Percentiles rank a stretch among this genome's conserved stretches.
Evolutionary conservation across 495 filamentous ascomycete species (phyloP).

Genomic region (Aspergillus homomorphus): DNA sequence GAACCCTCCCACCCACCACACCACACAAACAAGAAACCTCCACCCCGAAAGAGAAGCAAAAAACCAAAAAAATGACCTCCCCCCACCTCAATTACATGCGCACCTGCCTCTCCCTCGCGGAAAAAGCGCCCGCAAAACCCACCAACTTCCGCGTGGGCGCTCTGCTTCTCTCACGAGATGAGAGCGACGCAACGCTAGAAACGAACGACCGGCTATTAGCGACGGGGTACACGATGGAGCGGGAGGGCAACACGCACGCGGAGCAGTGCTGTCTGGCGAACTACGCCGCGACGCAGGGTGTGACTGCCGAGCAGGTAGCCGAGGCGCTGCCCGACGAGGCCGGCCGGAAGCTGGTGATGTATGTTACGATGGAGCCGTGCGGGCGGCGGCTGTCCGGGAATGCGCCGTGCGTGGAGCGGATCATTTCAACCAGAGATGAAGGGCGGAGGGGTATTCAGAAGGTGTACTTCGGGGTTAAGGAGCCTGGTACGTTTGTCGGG

Average conservation of each 20-base stretch:
- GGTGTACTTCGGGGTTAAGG: slow-evolving; percentile 83
- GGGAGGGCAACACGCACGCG: slow-evolving; percentile 90
- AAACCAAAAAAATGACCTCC: slow-evolving; percentile 19
- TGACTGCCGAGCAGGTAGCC: slow-evolving; percentile 54
- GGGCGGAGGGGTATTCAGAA: slow-evolving; percentile 58
- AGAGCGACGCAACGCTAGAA: slow-evolving; percentile 28
- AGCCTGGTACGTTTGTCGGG: slow-evolving; percentile 85
- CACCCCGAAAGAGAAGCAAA: background rate
- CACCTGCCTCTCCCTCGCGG: slow-evolving; percentile 69
- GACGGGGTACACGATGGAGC: slow-evolving; percentile 88
- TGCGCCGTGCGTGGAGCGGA: slow-evolving; percentile 75
- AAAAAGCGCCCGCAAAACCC: slow-evolving; percentile 74
- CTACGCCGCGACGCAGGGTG: slow-evolving; percentile 48
- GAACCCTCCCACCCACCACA: background rate
- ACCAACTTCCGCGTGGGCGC: slow-evolving; percentile 95
- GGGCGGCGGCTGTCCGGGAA: slow-evolving; percentile 78
- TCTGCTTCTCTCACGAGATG: slow-evolving; percentile 59
- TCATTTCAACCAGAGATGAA: slow-evolving; percentile 53
- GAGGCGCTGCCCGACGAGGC: slow-evolving; percentile 49
- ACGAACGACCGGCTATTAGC: slow-evolving; percentile 60
- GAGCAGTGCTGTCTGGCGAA: slow-evolving; percentile 90
- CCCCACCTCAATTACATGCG: slow-evolving; percentile 65
- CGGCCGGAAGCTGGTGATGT: slow-evolving; percentile 57
- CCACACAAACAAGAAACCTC: too few relatives aligned
- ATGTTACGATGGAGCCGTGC: slow-evolving; percentile 96